Conservation (phyloP, 768 basidiomycete genomes). For the Pholiota molesta region DNA sequence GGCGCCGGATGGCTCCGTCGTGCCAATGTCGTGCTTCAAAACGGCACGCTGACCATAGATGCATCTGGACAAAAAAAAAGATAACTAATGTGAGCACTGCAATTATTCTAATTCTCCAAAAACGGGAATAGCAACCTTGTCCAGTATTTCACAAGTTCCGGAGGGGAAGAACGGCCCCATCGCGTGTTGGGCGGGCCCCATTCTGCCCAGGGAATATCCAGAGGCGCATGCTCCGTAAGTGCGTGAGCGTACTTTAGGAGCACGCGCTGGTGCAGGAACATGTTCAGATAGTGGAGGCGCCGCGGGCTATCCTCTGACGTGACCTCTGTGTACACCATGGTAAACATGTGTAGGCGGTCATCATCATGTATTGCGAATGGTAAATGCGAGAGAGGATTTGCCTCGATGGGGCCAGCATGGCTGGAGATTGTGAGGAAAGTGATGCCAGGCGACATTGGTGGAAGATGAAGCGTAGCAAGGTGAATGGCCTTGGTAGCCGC, state of each 20-base stretch:
- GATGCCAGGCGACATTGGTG: neutral
- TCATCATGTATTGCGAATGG: neutral
- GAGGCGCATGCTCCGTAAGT: neutral
- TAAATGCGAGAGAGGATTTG: neutral
- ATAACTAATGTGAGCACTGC: neutral
- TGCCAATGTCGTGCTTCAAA: neutral
- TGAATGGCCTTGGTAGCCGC: neutral
- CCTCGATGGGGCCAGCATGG: conserved; percentile 1
- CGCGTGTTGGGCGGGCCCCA: neutral
- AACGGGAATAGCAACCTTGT: neutral
- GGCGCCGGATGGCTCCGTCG: too few relatives aligned
- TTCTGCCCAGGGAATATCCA: neutral
- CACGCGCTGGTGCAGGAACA: neutral
- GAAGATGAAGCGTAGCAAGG: neutral
- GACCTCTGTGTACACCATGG: too few relatives aligned
- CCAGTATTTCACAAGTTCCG: neutral
- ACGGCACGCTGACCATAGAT: neutral
- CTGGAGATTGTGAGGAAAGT: neutral
- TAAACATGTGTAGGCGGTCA: conserved; percentile 1
- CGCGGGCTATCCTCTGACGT: too few relatives aligned
- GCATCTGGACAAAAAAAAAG: neutral
- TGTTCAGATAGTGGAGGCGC: neutral
- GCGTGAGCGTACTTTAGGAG: neutral
- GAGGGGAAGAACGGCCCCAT: neutral
- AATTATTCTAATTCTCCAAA: neutral